A percentile compares a stretch with the other conserved stretches of the same genome.
These are phyloP conservation scores for Heritiera fomes DNA, from an alignment of 345 rosid species.

Conservation along the genomic window DNA sequence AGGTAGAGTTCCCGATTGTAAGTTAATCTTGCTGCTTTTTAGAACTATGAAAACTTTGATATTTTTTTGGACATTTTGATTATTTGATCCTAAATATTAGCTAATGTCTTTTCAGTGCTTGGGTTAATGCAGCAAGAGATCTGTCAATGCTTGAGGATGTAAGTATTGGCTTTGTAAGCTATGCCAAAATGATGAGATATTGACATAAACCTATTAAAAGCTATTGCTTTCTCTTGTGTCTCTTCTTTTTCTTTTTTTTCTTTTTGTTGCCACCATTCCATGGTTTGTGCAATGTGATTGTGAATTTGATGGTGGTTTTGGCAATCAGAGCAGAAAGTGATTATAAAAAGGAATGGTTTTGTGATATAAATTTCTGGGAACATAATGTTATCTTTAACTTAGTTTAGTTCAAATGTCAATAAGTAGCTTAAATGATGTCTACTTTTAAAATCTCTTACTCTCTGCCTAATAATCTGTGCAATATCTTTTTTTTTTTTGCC, in stretches of 20 bases:
- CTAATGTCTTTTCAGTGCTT: constrained; percentile 2
- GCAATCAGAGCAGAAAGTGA: not conserved
- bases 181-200: not conserved
- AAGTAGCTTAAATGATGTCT: not conserved
- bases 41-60: not conserved
- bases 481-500: not conserved
- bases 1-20: constrained; percentile 7
- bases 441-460: not conserved
- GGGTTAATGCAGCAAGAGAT: constrained; percentile 12
- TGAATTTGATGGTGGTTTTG: not conserved
- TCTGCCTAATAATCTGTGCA: not conserved
- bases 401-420: not conserved
- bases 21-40: not conserved
- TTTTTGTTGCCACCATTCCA: not conserved
- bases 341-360: not conserved
- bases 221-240: not conserved
- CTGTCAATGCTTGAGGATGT: constrained; percentile 18
- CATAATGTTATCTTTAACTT: not conserved
- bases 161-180: constrained; percentile 12
- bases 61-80: not conserved
- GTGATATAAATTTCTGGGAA: not conserved
- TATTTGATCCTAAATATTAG: not conserved
- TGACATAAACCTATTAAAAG: not conserved
- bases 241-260: not conserved
- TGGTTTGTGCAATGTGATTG: not conserved